Percentiles rank a stretch among this genome's conserved stretches.
Evolutionary conservation across 805 yeast genomes (phyloP).

Genomic region (Naumovozyma dairenensis): DNA sequence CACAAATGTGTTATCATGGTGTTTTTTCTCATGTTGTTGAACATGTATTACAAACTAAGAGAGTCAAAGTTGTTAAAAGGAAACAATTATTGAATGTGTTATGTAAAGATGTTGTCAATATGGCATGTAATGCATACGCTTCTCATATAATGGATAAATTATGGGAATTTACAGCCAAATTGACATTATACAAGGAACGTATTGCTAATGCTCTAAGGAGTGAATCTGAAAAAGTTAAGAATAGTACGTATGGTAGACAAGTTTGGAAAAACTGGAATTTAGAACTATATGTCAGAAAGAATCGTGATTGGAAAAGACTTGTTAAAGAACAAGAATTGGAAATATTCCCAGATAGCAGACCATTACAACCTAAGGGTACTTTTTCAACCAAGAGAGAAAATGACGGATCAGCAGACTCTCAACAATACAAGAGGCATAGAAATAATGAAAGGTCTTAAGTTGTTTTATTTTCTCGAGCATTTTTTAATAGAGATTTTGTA

Average conservation of each 20-base stretch:
- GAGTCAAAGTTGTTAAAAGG: constrained; percentile 43
- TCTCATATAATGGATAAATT: constrained; percentile 81
- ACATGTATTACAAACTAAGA: constrained; percentile 42
- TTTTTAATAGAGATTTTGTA: no score
- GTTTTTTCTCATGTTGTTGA: constrained; percentile 87
- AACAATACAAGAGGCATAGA: no score
- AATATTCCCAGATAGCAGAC: constrained; percentile 30
- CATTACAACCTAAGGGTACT: constrained; percentile 19
- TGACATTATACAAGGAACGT: constrained; percentile 79
- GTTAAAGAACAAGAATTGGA: constrained; percentile 45
- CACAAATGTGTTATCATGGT: constrained; percentile 78
- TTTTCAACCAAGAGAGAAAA: neutral
- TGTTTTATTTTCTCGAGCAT: no score
- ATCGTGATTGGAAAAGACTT: constrained; percentile 67
- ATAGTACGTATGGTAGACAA: constrained; percentile 74
- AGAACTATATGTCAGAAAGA: constrained; percentile 48
- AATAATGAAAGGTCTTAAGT: no score
- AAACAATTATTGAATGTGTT: constrained; percentile 61
- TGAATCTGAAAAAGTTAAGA: constrained; percentile 62
- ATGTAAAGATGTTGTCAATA: constrained; percentile 42
- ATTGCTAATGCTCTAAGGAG: constrained; percentile 58
- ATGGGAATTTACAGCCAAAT: constrained; percentile 67
- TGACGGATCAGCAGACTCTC: no score
- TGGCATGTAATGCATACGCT: constrained; percentile 81
- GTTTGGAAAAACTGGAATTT: constrained; percentile 95